Percentiles rank a stretch among this genome's conserved stretches.
Evolutionary conservation across 108 stramenopile species (phyloP).

Genomic region (Fragilariopsis cylindrus): DNA sequence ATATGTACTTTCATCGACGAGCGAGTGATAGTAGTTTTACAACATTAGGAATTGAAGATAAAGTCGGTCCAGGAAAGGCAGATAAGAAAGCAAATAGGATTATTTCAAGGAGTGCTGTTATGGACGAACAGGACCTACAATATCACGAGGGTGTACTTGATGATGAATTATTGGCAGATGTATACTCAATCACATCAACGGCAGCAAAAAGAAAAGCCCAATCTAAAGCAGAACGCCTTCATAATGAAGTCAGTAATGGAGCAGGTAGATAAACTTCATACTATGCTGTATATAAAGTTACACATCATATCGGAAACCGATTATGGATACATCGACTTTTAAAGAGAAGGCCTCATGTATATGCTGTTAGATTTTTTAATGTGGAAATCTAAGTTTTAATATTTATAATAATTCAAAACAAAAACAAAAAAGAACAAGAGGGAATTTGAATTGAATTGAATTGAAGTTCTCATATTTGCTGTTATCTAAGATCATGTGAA

Average conservation of each 20-base stretch:
- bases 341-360: too few species aligned
- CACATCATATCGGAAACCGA: too few species aligned
- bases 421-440: too few species aligned
- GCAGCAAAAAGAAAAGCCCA: slow-evolving; percentile 26
- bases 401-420: too few species aligned
- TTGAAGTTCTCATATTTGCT: too few species aligned
- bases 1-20: slow-evolving; percentile 24
- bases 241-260: slow-evolving; percentile 11
- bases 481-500: too few species aligned
- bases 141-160: slow-evolving; percentile 29
- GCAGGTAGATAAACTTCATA: neutral
- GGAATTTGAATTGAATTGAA: too few species aligned
- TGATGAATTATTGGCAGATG: slow-evolving; percentile 35
- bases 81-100: slow-evolving; percentile 21
- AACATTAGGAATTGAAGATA: slow-evolving; percentile 32
- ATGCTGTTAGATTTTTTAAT: neutral
- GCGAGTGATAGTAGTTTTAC: slow-evolving; percentile 33
- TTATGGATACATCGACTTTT: too few species aligned
- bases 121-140: slow-evolving; percentile 43
- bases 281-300: neutral
- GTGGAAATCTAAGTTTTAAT: too few species aligned
- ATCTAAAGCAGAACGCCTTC: slow-evolving; percentile 17
- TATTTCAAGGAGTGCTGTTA: slow-evolving; percentile 21
- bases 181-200: slow-evolving; percentile 25
- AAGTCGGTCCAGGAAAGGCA: slow-evolving; percentile 30